Evolutionary conservation across 306 rosid genomes (phyloP).

Genomic region (Begonia fuchsioides): DNA sequence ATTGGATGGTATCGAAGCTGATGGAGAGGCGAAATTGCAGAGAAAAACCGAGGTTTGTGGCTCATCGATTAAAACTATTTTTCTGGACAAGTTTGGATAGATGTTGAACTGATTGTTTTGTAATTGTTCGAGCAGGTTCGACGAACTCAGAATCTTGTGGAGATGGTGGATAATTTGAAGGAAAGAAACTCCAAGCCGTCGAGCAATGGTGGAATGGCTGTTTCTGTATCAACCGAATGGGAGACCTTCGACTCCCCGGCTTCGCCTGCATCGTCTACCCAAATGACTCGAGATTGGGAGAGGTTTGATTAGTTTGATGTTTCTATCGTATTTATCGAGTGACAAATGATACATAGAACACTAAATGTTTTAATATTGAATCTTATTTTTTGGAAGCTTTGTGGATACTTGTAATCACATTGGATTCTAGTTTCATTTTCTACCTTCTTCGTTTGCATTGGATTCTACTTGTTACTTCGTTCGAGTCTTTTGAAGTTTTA

Average conservation of each 20-base stretch:
- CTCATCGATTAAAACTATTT: too few relatives aligned
- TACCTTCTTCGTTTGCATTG: too few relatives aligned
- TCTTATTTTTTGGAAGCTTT: too few relatives aligned
- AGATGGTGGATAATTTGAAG: slow-evolving; percentile 46
- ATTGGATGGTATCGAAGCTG: slow-evolving; percentile 71
- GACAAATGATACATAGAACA: not conserved
- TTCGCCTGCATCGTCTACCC: slow-evolving; percentile 29
- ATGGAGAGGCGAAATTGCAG: slow-evolving; percentile 69
- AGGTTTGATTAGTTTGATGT: slow-evolving; percentile 24
- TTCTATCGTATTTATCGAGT: not conserved
- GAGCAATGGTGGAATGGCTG: slow-evolving; percentile 30
- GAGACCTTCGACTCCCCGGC: slow-evolving; percentile 53
- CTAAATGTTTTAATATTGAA: too few relatives aligned
- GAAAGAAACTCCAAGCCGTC: slow-evolving; percentile 38
- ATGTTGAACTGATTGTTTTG: slow-evolving; percentile 1
- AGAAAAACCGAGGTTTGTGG: slow-evolving; percentile 72
- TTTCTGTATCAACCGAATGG: slow-evolving; percentile 52
- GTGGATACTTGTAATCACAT: too few relatives aligned
- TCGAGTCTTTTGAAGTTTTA: too few relatives aligned
- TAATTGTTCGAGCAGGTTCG: slow-evolving; percentile 36
- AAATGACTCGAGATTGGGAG: slow-evolving; percentile 36
- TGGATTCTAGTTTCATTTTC: too few relatives aligned
- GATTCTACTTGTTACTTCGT: too few relatives aligned
- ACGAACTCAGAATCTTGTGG: slow-evolving; percentile 63
- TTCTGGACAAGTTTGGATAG: not conserved